These are phyloP conservation scores for Candida gorgasii DNA, from an alignment of 805 yeast genomes.

Conservation along the genomic window DNA sequence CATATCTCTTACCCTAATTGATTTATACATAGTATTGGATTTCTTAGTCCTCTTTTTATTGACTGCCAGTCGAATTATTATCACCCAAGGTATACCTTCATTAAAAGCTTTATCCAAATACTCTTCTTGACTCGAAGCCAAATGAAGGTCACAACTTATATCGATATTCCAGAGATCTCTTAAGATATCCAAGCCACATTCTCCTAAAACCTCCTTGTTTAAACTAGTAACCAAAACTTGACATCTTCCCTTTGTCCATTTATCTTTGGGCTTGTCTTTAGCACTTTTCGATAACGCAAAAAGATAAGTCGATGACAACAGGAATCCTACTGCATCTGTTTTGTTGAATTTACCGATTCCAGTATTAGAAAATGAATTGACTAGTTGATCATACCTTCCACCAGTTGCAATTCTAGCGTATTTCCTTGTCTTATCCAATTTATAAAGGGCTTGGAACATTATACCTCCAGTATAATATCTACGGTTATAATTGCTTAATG, in stretches of 20 bases:
- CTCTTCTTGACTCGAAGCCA: slow-evolving; percentile 54
- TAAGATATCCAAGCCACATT: slow-evolving; percentile 64
- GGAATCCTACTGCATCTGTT: slow-evolving; percentile 83
- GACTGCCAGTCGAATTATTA: slow-evolving; percentile 64
- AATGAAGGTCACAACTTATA: slow-evolving; percentile 69
- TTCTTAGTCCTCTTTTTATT: slow-evolving; percentile 36
- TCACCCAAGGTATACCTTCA: slow-evolving; percentile 76
- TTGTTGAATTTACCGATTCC: slow-evolving; percentile 29
- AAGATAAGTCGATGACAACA: slow-evolving; percentile 56
- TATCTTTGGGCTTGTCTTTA: slow-evolving; percentile 23
- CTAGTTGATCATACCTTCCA: slow-evolving; percentile 84
- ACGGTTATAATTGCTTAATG: slow-evolving; percentile 80
- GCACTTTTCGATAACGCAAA: slow-evolving; percentile 33
- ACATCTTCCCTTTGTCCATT: slow-evolving; percentile 53
- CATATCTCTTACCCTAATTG: slow-evolving; percentile 69
- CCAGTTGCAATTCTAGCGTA: slow-evolving; percentile 76
- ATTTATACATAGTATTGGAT: slow-evolving; percentile 56
- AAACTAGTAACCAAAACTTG: slow-evolving; percentile 79
- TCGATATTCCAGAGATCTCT: slow-evolving; percentile 70
- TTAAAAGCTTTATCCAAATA: slow-evolving; percentile 58
- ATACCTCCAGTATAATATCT: slow-evolving; percentile 77
- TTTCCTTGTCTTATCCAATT: slow-evolving; percentile 51
- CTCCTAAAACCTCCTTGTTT: slow-evolving; percentile 53
- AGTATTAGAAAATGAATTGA: slow-evolving; percentile 61
- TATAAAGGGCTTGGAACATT: slow-evolving; percentile 84